Evolutionary conservation across 768 basidiomycete genomes (phyloP).

Genomic region (Pisolithus tinctorius): DNA sequence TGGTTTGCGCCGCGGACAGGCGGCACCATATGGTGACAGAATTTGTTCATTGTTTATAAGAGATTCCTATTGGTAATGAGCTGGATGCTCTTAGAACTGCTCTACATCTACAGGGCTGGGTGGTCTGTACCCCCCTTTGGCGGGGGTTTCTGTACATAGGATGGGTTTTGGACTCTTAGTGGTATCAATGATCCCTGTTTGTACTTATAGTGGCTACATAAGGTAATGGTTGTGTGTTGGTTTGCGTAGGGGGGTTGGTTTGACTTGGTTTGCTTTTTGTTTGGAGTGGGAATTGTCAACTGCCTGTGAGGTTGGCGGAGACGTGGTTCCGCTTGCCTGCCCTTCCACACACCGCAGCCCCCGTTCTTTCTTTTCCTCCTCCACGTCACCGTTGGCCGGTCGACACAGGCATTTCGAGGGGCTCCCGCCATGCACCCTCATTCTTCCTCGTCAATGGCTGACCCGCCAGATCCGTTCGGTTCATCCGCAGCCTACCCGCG

Average conservation of each 20-base stretch:
- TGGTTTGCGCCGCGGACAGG: neutral
- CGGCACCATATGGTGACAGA: neutral
- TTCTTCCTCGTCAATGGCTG: slow-evolving; percentile 50
- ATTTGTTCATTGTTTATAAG: too few species aligned
- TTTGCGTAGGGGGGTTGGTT: neutral
- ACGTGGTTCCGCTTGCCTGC: neutral
- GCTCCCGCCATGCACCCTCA: slow-evolving; percentile 40
- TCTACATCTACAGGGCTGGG: too few species aligned
- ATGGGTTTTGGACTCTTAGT: too few species aligned
- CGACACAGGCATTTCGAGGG: slow-evolving; percentile 8
- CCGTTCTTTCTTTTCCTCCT: neutral
- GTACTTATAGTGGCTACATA: too few species aligned
- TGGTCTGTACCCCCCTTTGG: too few species aligned
- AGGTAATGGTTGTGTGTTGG: too few species aligned
- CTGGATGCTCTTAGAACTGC: too few species aligned
- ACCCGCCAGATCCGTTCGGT: slow-evolving; percentile 63
- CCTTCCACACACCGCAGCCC: slow-evolving; percentile 4
- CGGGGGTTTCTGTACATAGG: too few species aligned
- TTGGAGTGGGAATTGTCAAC: slow-evolving; percentile 4
- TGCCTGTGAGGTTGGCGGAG: neutral
- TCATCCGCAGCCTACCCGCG: slow-evolving; percentile 30
- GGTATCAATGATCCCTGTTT: too few species aligned
- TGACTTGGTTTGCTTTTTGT: neutral
- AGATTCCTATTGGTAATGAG: too few species aligned
- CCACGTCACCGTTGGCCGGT: slow-evolving; percentile 14